Evolutionary conservation across 139 green algal species (phyloP), one percentile per base, ranked within the genome.

Genomic region (Diplosphaera chodatii): DNA sequence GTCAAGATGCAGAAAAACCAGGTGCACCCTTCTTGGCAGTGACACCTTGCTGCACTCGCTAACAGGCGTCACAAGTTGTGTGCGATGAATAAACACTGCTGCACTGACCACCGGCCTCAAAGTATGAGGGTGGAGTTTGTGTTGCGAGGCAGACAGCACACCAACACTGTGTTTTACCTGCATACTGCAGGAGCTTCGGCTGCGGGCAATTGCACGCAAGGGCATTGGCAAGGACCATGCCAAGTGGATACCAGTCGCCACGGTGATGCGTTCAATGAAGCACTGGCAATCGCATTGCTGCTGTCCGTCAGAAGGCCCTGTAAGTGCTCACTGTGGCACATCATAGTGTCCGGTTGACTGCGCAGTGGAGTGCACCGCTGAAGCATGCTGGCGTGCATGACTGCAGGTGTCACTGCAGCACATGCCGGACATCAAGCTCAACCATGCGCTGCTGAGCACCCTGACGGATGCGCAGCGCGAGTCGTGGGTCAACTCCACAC

Each of bases 161-260:
- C 10, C 48, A 59, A 18, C 48, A n/a, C 16, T 5, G 25, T 10
- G 8, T 25, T 59, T 59, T 23, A 3, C 16, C 10, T 59, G 10
- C 48, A 23, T 23, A 23, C n/a, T n/a, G 16, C 48, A 59, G 76
- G 88, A 96, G 75, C 79, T 99, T 0, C 91, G 89, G 65, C 84
- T 99, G 37, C 71, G 77, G 18, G 90, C 88, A 30, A 89, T 90
- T 25, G 92, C 91, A 16, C 85, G 90, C 64, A 94, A 96, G 74
- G 92, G 92, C 27, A 92, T 97, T 22, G 95, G 92, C 30, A 99
- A 98, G 76, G 95, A 99, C 80, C 95, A 99, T 73, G 95, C 95
- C 25, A 99, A 99, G 83, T 99, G 92, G 90, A 91, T 91, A 23
- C 95, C 95, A 4, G 91, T 95, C 27, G 91, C 93, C 10, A 98